phyloP scores from a whole-genome alignment of 495 filamentous ascomycete genomes.

The Thermochaetoides thermophila region DNA sequence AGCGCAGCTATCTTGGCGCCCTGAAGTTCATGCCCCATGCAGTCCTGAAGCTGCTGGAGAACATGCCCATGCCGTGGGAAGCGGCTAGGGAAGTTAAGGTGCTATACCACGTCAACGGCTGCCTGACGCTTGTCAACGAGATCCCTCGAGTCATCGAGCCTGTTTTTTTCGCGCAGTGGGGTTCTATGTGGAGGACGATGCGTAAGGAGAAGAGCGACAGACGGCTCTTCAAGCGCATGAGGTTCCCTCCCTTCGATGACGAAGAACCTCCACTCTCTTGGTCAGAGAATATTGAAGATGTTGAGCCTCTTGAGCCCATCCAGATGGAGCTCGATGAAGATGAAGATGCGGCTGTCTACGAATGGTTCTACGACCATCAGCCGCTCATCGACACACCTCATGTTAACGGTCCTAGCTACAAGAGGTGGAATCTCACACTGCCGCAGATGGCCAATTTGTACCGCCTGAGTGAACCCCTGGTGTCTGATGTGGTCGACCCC shows the following conservation, averaged over 20 bases:
- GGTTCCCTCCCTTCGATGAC: conserved; percentile 97
- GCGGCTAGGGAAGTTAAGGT: conserved; percentile 91
- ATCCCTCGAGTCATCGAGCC: conserved; percentile 94
- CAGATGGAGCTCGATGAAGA: conserved; percentile 96
- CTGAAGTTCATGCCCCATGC: conserved; percentile 99
- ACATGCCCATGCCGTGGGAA: conserved; percentile 99
- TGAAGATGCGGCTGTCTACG: conserved; percentile 82
- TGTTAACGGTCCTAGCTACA: conserved; percentile 95
- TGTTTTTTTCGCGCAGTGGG: conserved; percentile 98
- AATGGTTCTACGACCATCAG: conserved; percentile 97
- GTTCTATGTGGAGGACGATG: conserved; percentile 99
- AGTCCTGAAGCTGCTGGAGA: conserved; percentile 96
- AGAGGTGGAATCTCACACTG: conserved; percentile 83
- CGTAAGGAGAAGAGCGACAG: conserved; percentile 93
- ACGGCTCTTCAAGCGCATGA: conserved; percentile 96
- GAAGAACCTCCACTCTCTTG: conserved; percentile 95
- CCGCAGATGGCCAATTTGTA: conserved; percentile 95
- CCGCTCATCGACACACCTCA: conserved; percentile 84
- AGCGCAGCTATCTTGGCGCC: conserved; percentile 92
- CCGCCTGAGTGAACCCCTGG: conserved; percentile 76
- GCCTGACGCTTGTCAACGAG: conserved; percentile 94
- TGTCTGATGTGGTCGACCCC: conserved; percentile 85
- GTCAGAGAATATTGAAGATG: conserved; percentile 98
- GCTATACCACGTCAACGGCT: conserved; percentile 95
- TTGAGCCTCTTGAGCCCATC: conserved; percentile 93